Evolutionary conservation across 2,329 filamentous ascomycete genomes (phyloP), one percentile per base, ranked within the genome.

Genomic region (Penicillium sp.): DNA sequence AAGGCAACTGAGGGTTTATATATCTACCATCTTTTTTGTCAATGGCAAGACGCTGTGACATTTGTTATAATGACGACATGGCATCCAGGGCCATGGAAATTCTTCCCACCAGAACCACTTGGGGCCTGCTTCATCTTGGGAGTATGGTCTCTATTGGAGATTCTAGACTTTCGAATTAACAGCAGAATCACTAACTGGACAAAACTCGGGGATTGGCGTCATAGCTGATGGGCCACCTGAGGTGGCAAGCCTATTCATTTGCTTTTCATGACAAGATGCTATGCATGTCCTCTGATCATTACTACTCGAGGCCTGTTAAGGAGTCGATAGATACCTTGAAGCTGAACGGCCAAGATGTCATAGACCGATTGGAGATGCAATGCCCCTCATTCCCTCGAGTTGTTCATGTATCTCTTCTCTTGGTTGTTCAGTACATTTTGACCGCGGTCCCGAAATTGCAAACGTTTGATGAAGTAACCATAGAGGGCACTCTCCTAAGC

Each of bases 61-160:
- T 64, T 60, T 55, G 48, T 21, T 44, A 41, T 19, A 49, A 66
- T 66, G 63, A 67, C 63, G 61, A 60, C 60, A 67, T 65, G 36
- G 36, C 2, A 27, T 53, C 21, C 38, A 57, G 25, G 31, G 52
- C 57, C 56, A 57, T 55, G 61, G 59, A 53, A 51, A 38, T 41
- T 19, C 31, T 36, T 39, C 31, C 51, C 55, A 60, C 49, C 25
- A 50, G 52, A 50, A 36, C 47, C 45, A 49, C 39, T 42, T 25
- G 25, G 25, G 29, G 7, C 15, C 6, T 45, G 1, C 15, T 48
- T 23, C 35, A 38, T 43, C 21, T 39, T 43, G 9, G n/a, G 23
- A 27, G 3, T 2, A 41, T 47, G 1, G 25, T 21, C 10, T 23
- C 23, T 21, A 19, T 25, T 31, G n/a, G 19, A 25, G 1, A 35